Evolutionary conservation across 176 grass and related monocot species (phyloP).

Genomic region (Sorghum bicolor): Sorghum_bicolor_NCBIv3 NC_012879.2:55779501-55780000

Average conservation of each 20-base stretch:
- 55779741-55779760: not conserved
- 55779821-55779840: conserved; percentile 5
- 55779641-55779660: not conserved
- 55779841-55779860: not conserved
- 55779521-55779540: not conserved
- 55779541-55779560: not conserved
- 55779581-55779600: not conserved
- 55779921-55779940: conserved; percentile 8
- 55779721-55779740: not conserved
- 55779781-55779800: not conserved
- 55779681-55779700: not conserved
- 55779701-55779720: not conserved
- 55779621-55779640: not conserved
- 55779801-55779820: not conserved
- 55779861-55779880: not conserved
- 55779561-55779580: not conserved
- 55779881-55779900: not conserved
- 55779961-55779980: not conserved
- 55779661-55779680: not conserved
- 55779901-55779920: not conserved
- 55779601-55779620: not conserved
- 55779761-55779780: not conserved
- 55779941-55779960: not conserved
- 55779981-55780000: not conserved
- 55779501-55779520: not conserved